Evolutionary conservation across 1,284 basidiomycete species (phyloP), one percentile per base, ranked within the genome.

Genomic region (Rhodotorula mucilaginosa): DNA sequence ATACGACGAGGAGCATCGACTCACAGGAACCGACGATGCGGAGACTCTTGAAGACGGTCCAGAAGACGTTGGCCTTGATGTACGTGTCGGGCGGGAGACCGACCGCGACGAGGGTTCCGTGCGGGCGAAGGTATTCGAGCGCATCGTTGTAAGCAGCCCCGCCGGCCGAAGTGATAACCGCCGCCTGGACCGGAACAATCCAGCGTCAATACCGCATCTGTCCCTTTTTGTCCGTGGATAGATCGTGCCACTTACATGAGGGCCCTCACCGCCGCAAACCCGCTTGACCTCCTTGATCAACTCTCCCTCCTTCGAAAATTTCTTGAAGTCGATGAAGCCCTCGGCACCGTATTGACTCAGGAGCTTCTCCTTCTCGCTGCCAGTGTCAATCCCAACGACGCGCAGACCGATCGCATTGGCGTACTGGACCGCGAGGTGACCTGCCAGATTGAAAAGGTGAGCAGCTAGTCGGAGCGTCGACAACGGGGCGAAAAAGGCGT

Each of bases 51-150:
- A 87, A 85, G 34, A 64, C 89, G 4, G 87, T 89, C 82, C 86
- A 90, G 84, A 92, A 92, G 76, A 92, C 89, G 52, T 88, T 86
- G 0, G 88, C 86, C 44, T 87, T 83, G 46, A 91, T 83, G 54
- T 58, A 56, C 21, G 65, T 61, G 34, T 81, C 71, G 15, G 74
- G 70, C 44, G 77, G 77, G 21, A 78, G 63, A 19, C 77, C 77
- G 57, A 78, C 72, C 18, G 70, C 74, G 59, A 76, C 74, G 58
- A 77, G 74, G 2, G 69, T 73, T 26, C 77, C 77, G 64, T 68
- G 72, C 19, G 71, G 72, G 29, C 77, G 71, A 29, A 78, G 63
- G 70, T 75, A 78, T 60, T 74, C 65, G 61, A 76, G 71, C 5
- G 71, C 75, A 2, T 70, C 64, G 51, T 74, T 65, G 72, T 76